Base-by-base conservation (phyloP, 2,329 filamentous ascomycete genomes). In the Monilinia aucupariae region DNA sequence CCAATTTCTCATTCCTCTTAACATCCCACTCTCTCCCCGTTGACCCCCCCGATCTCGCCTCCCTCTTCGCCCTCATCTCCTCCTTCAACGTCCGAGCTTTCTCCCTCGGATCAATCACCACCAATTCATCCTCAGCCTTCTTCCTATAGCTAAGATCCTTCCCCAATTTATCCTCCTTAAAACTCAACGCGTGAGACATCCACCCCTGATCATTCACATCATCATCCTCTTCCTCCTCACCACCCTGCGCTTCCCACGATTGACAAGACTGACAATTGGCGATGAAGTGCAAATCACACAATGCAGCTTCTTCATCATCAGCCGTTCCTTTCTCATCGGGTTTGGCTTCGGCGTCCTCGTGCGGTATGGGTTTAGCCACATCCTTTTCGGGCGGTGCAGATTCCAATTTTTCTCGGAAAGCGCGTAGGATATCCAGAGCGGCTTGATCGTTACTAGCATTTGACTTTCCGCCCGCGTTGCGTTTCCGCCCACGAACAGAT, bases 261-360 rank as follows among this genome's bases (percentile, higher is more conserved):
- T 85, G 86, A 75, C 94, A 97, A 51, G 91, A 96, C 73, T 96
- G 91, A 75, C 94, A 99, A 71, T 96, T 90, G 55, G 89, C 90
- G 67, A 99, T 96, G 75, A 97, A 99, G 74, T 99, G 94, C 43
- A 99, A 78, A 74, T 97, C 94, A 73, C 94, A 99, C 4, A 96
- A 80, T 56, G 82, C 82, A 3, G 85, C 87, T 73, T 96, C 91
- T 47, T 89, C 85, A 3, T 87, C 87, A 22, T 82, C 81, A 65
- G 73, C 74, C 4, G 74, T 71, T 39, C 72, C 73, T 5, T 66
- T 64, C 41, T 55, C 75, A 47, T 60, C 65, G 1, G 3, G 10
- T 17, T 53, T 45, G 17, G 64, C 65, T 66, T 41, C 72, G 22
- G 32, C 27, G 10, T 27, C 45, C 12, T 37, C 39, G 20, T 72